Conservation (phyloP, 75 land plant genomes). For the Cunninghamia lanceolata region DNA sequence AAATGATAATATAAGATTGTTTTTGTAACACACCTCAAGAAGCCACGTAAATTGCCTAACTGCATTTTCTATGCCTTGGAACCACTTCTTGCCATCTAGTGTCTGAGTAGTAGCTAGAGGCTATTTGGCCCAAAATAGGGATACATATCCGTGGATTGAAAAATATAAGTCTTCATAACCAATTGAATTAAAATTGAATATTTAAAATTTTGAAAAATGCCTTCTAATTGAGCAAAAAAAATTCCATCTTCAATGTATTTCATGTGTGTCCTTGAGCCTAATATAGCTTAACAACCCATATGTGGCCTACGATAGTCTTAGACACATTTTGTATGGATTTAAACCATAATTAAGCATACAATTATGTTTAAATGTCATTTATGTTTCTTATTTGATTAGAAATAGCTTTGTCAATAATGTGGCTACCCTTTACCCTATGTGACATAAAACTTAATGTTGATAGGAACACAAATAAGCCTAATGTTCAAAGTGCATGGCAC, state of each 20-base stretch:
- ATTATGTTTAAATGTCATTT: too few relatives aligned
- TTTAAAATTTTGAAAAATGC: neutral
- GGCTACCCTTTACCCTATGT: too few relatives aligned
- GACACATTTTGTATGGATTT: too few relatives aligned
- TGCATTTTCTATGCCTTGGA: constrained; percentile 81
- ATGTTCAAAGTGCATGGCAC: too few relatives aligned
- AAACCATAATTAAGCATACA: too few relatives aligned
- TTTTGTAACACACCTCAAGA: constrained; percentile 51
- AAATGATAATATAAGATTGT: neutral
- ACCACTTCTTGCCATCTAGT: constrained; percentile 68
- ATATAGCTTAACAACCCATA: too few relatives aligned
- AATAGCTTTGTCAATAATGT: too few relatives aligned
- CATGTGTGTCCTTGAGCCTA: too few relatives aligned
- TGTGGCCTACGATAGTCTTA: too few relatives aligned
- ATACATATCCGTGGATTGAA: neutral
- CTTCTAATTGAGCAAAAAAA: neutral
- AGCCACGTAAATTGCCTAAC: constrained; percentile 75
- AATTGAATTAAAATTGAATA: neutral
- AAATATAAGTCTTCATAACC: neutral
- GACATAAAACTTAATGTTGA: too few relatives aligned
- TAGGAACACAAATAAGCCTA: too few relatives aligned
- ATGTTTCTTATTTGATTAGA: too few relatives aligned
- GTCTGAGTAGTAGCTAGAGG: constrained; percentile 76
- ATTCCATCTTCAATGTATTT: neutral
- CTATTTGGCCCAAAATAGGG: constrained; percentile 4